These are phyloP conservation scores for Protea cynaroides DNA, from an alignment of 164 flowering plant genomes.

Conservation along the genomic window DNA sequence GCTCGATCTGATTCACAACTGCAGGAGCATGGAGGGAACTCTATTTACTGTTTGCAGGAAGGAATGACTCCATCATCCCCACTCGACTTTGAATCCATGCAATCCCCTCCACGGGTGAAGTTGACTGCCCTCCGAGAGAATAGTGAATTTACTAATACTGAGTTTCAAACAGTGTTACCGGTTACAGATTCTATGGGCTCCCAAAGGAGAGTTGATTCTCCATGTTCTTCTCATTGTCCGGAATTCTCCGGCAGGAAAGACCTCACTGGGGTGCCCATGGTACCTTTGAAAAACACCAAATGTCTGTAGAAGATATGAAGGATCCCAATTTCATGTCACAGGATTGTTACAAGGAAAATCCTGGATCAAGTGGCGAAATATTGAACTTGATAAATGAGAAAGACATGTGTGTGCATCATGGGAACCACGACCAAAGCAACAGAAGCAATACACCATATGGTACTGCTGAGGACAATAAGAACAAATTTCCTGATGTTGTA, in stretches of 20 bases:
- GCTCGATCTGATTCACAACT: slow-evolving; percentile 57
- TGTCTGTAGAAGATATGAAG: slow-evolving; percentile 10
- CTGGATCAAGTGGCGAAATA: slow-evolving; percentile 10
- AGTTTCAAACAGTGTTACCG: slow-evolving; percentile 14
- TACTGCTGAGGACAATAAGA: slow-evolving; percentile 6
- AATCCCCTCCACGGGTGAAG: slow-evolving; percentile 21
- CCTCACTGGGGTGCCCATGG: slow-evolving; percentile 6
- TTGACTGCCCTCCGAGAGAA: slow-evolving; percentile 19
- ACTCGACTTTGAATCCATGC: slow-evolving; percentile 21
- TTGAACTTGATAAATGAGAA: slow-evolving; percentile 14
- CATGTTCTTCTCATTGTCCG: slow-evolving; percentile 7
- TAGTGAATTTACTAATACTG: slow-evolving; percentile 8
- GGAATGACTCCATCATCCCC: slow-evolving; percentile 18
- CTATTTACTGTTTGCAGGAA: slow-evolving; percentile 21
- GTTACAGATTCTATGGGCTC: slow-evolving; percentile 12
- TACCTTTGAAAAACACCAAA: slow-evolving; percentile 11
- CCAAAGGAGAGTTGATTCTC: slow-evolving; percentile 7
- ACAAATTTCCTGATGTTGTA: slow-evolving; percentile 7
- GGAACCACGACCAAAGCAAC: slow-evolving; percentile 6
- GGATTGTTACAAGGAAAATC: slow-evolving; percentile 8
- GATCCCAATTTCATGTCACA: slow-evolving; percentile 3
- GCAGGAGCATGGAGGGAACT: slow-evolving; percentile 19
- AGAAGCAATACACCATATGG: slow-evolving; percentile 4
- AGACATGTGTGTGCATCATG: slow-evolving; percentile 9
- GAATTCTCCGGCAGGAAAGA: slow-evolving; percentile 10